Evolutionary conservation across 805 yeast species (phyloP), one percentile per base, ranked within the genome.

Genomic region (Ogataea degrootiae): DNA sequence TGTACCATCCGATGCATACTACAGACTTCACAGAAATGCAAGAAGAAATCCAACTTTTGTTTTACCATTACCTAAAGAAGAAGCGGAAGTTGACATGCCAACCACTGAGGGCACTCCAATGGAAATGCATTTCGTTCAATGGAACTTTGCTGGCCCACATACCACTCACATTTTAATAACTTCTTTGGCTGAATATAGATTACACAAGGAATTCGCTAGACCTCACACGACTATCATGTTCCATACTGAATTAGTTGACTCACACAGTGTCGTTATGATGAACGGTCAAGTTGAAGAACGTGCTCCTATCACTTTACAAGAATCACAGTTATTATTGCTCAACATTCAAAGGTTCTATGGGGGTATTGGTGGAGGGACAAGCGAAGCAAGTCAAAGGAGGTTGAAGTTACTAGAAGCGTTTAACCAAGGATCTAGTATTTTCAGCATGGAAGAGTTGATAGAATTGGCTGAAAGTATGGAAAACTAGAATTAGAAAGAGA

Each of bases 191-290:
- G 98, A 94, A 67, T 94, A 81, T 68, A 90, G 92, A 65, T 75
- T 90, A 29, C 97, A 92, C 61, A 80, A 79, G 47, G 97, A 92
- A 62, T 94, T 75, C 66, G 96, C 99, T 9, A 84, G 88, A 62
- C 98, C 99, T 1, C 98, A 94, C 66, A 89, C 97, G 0, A 87
- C 96, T 0, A 72, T 94, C 52, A 80, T 82, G 66, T 86, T 92
- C 73, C 97, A 92, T 69, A 80, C 83, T 39, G 97, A 94, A 47
- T 68, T 92, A 43, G 70, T 69, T 5, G 66, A 73, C 0, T 73
- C 75, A 15, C 83, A 87, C 52, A 81, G 74, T 0, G 48, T 87
- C 1, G 87, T 87, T 0, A 70, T 94, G 54, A 87, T 91, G 95
- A 90, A 90, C 55, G 96, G 97, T 1, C 75, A 75, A 34, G 81